Conservation (phyloP, 495 filamentous ascomycete genomes). For the Friedmanniomyces simplex region DNA sequence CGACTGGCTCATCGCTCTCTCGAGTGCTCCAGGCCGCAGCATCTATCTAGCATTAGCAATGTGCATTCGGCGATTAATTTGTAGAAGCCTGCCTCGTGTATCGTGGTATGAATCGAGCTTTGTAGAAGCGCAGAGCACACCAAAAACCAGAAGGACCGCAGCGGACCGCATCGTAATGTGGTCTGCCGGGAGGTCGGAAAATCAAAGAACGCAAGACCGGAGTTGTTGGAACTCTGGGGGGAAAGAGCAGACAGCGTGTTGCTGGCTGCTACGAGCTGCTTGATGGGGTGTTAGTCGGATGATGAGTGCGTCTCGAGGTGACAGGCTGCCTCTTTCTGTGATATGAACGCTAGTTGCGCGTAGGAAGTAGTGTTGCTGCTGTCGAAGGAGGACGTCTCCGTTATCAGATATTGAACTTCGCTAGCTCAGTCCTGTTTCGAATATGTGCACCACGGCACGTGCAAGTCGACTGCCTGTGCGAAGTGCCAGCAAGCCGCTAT, state of each 20-base stretch:
- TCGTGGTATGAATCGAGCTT: background rate
- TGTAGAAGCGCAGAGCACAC: background rate
- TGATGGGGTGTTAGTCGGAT: background rate
- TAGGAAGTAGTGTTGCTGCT: too few relatives aligned
- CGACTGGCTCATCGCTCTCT: background rate
- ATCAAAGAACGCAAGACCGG: background rate
- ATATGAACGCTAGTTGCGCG: too few relatives aligned
- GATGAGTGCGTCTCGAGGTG: background rate
- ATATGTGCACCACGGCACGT: too few relatives aligned
- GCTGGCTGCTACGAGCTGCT: background rate
- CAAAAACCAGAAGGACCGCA: background rate
- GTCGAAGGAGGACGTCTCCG: too few relatives aligned
- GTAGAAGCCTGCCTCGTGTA: background rate
- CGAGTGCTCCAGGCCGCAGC: background rate
- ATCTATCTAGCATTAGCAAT: background rate
- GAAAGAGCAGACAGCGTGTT: background rate
- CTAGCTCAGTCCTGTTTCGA: too few relatives aligned
- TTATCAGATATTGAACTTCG: too few relatives aligned
- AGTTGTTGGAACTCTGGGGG: conserved; percentile 5
- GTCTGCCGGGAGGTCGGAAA: background rate
- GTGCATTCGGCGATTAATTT: background rate
- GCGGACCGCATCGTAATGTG: conserved; percentile 5
- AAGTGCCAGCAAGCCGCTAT: too few relatives aligned
- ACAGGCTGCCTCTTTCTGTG: too few relatives aligned
- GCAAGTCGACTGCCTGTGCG: too few relatives aligned